These are phyloP conservation scores for Myxozyma melibiosi DNA, from an alignment of 805 yeast genomes.

Conservation along the genomic window DNA sequence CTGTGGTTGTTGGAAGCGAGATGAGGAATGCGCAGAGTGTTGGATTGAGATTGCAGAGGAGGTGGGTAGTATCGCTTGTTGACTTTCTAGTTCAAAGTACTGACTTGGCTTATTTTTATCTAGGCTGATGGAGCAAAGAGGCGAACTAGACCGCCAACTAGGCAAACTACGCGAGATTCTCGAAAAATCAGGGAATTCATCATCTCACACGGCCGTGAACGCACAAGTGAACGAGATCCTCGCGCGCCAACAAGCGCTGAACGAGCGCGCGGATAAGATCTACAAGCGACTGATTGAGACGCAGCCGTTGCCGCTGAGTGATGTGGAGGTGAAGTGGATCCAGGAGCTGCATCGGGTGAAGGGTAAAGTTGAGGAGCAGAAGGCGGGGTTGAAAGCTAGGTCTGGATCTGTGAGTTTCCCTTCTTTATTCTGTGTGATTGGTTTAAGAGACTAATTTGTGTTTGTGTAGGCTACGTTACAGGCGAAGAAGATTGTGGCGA, in stretches of 20 bases:
- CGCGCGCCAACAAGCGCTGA: constrained; percentile 43
- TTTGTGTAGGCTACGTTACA: constrained; percentile 21
- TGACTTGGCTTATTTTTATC: too few species aligned
- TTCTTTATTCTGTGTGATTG: too few species aligned
- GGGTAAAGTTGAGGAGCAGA: constrained; percentile 31
- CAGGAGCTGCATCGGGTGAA: constrained; percentile 47
- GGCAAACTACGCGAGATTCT: constrained; percentile 36
- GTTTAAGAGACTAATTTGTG: too few species aligned
- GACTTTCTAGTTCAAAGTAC: not conserved
- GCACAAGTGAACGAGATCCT: constrained; percentile 21
- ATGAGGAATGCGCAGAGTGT: constrained; percentile 41
- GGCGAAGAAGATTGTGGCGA: constrained; percentile 11
- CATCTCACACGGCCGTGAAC: not conserved
- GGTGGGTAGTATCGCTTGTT: not conserved
- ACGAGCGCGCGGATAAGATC: constrained; percentile 42
- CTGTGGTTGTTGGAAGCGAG: constrained; percentile 34
- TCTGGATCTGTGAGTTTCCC: constrained; percentile 5
- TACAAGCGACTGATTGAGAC: constrained; percentile 38
- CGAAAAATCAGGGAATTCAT: not conserved
- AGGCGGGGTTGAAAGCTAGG: constrained; percentile 13
- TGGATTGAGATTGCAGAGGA: constrained; percentile 44
- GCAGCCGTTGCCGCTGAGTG: constrained; percentile 43
- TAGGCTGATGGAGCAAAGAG: constrained; percentile 46
- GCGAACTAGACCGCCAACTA: constrained; percentile 50
- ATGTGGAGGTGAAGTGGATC: constrained; percentile 51